Conservation (phyloP, 768 basidiomycete genomes). For the Podaxis sp. region DNA sequence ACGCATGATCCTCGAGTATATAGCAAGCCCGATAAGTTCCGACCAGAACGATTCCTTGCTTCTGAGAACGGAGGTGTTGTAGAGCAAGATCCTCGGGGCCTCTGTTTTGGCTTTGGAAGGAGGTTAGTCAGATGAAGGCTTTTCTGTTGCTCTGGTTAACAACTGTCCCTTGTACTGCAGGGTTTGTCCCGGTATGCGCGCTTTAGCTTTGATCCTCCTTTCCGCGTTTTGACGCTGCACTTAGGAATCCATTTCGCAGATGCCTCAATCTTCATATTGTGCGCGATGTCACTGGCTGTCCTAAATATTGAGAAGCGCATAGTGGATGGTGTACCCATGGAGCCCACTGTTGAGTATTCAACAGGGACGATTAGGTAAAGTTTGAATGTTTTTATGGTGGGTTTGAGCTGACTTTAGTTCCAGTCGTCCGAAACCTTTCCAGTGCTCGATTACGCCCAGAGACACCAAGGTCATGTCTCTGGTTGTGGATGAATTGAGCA, state of each 20-base stretch:
- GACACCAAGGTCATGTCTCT: constrained; percentile 51
- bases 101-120: constrained; percentile 71
- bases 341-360: constrained; percentile 53
- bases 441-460: constrained; percentile 56
- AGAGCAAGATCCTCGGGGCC: constrained; percentile 52
- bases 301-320: constrained; percentile 45
- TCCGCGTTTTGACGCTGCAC: constrained; percentile 2
- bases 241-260: constrained; percentile 52
- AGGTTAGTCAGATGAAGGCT: constrained; percentile 32
- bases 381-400: background rate
- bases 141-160: constrained; percentile 9
- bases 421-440: constrained; percentile 61
- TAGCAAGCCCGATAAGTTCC: constrained; percentile 48
- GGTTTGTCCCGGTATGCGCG: constrained; percentile 41
- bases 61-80: constrained; percentile 31
- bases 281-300: constrained; percentile 47
- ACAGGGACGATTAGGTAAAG: constrained; percentile 60
- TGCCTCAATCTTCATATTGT: constrained; percentile 47
- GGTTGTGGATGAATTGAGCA: constrained; percentile 39
- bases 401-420: constrained; percentile 4
- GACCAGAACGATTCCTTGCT: constrained; percentile 57
- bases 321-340: constrained; percentile 39
- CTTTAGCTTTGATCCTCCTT: background rate
- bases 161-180: constrained; percentile 19
- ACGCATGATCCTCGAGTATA: constrained; percentile 53